These are phyloP conservation scores for Trametes coccinea DNA, from an alignment of 768 basidiomycete species.

Conservation along the genomic window DNA sequence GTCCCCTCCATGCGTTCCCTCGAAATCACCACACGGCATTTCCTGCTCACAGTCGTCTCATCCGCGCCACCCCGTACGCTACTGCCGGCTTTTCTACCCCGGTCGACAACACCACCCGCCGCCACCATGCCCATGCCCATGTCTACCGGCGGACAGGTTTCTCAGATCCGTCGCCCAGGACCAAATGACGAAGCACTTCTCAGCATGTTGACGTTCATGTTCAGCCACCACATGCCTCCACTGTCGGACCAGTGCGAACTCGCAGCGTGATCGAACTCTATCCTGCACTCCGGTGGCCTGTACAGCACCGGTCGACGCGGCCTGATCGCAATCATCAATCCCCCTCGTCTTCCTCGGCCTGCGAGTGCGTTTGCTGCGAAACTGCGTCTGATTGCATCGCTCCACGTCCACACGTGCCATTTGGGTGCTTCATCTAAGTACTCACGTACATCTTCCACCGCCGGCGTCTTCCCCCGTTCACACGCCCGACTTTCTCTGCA, in stretches of 20 bases:
- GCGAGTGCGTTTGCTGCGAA: neutral
- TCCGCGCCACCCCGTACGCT: neutral
- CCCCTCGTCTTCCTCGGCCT: slow-evolving; percentile 7
- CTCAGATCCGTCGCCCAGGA: no score
- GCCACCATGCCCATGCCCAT: no score
- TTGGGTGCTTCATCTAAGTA: neutral
- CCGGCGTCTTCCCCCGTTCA: neutral
- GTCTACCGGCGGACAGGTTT: no score
- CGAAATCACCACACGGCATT: neutral
- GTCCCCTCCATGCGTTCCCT: slow-evolving; percentile 4
- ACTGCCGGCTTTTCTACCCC: neutral
- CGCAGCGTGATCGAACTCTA: slow-evolving; percentile 7
- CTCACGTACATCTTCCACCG: neutral
- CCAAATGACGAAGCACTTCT: no score
- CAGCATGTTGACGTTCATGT: no score
- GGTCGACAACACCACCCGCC: no score
- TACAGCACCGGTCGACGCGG: slow-evolving; percentile 5
- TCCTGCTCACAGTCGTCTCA: neutral
- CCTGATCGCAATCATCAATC: slow-evolving; percentile 18
- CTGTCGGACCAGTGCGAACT: neutral
- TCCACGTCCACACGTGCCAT: neutral
- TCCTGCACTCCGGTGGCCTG: neutral
- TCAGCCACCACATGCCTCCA: no score
- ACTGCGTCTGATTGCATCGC: slow-evolving; percentile 10
- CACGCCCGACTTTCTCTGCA: neutral